These are phyloP conservation scores for Escovopsis sp. DNA, from an alignment of 2,329 filamentous ascomycete genomes.

Conservation along the genomic window DNA sequence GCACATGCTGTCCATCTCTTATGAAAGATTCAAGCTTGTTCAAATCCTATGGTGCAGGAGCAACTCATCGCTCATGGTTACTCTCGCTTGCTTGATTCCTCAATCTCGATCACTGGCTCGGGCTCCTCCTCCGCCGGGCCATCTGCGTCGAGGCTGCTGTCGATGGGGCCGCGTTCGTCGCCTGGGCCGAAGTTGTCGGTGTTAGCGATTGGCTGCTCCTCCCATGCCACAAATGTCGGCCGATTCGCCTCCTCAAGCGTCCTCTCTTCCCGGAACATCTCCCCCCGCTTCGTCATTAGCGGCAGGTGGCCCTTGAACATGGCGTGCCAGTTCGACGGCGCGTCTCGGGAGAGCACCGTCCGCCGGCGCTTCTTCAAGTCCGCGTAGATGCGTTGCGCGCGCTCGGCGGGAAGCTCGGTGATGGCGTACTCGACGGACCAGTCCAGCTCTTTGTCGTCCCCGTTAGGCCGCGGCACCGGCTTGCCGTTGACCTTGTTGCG, in stretches of 20 bases:
- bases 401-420: constrained; percentile 36
- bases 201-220: constrained; percentile 14
- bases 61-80: too few relatives aligned
- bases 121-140: too few relatives aligned
- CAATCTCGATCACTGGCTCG: too few relatives aligned
- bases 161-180: too few relatives aligned
- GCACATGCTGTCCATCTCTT: too few relatives aligned
- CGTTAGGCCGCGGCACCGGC: constrained; percentile 43
- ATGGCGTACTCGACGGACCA: constrained; percentile 75
- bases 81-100: too few relatives aligned
- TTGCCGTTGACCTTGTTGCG: constrained; percentile 56
- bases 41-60: too few relatives aligned
- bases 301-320: constrained; percentile 29
- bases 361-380: constrained; percentile 40
- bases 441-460: constrained; percentile 22
- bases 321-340: constrained; percentile 29
- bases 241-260: constrained; percentile 33
- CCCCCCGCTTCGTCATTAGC: constrained; percentile 35
- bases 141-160: too few relatives aligned
- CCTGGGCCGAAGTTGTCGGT: background rate
- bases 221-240: constrained; percentile 33
- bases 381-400: constrained; percentile 37
- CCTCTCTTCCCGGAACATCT: constrained; percentile 38
- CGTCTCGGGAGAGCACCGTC: constrained; percentile 25
- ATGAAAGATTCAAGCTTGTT: too few relatives aligned